phyloP scores from a whole-genome alignment of 257 asterid genomes.

The Henckelia pumila region DNA sequence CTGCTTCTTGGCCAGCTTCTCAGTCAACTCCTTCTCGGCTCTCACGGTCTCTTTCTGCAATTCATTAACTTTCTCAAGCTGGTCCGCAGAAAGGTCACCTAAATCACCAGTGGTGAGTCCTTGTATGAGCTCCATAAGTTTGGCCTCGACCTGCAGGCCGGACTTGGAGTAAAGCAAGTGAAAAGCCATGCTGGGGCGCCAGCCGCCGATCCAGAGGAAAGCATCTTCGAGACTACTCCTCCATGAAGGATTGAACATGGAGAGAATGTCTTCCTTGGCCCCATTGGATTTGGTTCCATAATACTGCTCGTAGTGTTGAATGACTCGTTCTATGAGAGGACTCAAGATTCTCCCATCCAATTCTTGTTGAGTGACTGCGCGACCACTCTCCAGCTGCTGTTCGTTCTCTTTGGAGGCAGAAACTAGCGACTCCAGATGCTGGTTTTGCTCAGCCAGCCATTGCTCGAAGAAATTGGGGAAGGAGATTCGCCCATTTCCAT shows the following conservation, averaged over 20 bases:
- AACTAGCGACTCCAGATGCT: conserved; percentile 41
- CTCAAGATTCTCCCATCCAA: conserved; percentile 6
- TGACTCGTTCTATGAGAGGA: conserved; percentile 31
- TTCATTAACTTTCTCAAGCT: conserved; percentile 36
- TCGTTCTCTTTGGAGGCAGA: conserved; percentile 27
- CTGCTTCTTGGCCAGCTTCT: conserved; percentile 54
- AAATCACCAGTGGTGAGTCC: conserved; percentile 44
- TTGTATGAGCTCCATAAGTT: conserved; percentile 34
- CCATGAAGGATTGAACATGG: conserved; percentile 62
- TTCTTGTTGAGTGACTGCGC: background rate
- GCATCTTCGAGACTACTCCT: conserved; percentile 61
- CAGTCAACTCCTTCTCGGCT: conserved; percentile 50
- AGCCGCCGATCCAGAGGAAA: conserved; percentile 69
- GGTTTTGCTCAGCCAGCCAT: conserved; percentile 50
- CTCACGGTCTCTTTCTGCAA: conserved; percentile 42
- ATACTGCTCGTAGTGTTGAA: conserved; percentile 57
- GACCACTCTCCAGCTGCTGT: background rate
- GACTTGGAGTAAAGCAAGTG: conserved; percentile 67
- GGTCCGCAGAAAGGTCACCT: conserved; percentile 36
- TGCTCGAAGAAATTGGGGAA: conserved; percentile 44
- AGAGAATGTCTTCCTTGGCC: conserved; percentile 32
- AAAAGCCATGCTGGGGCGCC: conserved; percentile 78
- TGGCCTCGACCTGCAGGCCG: conserved; percentile 56
- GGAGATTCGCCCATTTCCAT: background rate
- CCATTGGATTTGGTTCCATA: conserved; percentile 40